These are phyloP conservation scores for Starmera dryadoides DNA, from an alignment of 805 yeast species.

Conservation along the genomic window DNA sequence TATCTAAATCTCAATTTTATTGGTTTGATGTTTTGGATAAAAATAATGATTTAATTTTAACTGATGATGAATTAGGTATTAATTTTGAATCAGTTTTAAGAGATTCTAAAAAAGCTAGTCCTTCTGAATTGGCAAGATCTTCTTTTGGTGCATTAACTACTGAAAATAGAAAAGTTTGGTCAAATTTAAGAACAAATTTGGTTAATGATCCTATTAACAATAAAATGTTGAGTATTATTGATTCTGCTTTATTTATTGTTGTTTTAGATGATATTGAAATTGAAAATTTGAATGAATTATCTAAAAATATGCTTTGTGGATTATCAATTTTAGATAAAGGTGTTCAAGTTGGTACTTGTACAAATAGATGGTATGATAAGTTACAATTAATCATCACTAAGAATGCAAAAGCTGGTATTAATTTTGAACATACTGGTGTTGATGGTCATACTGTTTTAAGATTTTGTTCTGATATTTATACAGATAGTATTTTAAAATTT, in stretches of 20 bases:
- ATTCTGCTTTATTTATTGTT: conserved; percentile 73
- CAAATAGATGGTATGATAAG: conserved; percentile 93
- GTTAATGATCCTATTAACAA: conserved; percentile 44
- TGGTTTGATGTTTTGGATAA: conserved; percentile 90
- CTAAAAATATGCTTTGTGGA: conserved; percentile 86
- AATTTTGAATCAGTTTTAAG: conserved; percentile 70
- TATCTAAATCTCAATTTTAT: conserved; percentile 82
- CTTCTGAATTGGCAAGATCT: conserved; percentile 63
- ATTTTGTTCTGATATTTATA: conserved; percentile 83
- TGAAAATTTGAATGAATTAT: conserved; percentile 51
- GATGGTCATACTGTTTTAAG: conserved; percentile 92
- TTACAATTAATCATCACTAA: conserved; percentile 79
- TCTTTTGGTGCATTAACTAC: conserved; percentile 89
- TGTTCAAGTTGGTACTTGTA: conserved; percentile 88
- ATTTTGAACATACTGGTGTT: conserved; percentile 91
- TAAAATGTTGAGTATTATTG: conserved; percentile 70
- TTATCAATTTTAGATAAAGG: conserved; percentile 73
- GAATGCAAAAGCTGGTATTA: conserved; percentile 88
- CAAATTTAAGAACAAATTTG: conserved; percentile 54
- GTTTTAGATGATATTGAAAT: conserved; percentile 77
- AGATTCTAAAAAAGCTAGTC: conserved; percentile 51
- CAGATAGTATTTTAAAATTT: conserved; percentile 82
- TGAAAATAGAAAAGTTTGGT: conserved; percentile 86
- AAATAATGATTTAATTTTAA: conserved; percentile 60
- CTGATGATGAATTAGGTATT: conserved; percentile 67